Evolutionary conservation across 495 filamentous ascomycete genomes (phyloP), one percentile per base, ranked within the genome.

Genomic region (Penicillium paradoxum): DNA sequence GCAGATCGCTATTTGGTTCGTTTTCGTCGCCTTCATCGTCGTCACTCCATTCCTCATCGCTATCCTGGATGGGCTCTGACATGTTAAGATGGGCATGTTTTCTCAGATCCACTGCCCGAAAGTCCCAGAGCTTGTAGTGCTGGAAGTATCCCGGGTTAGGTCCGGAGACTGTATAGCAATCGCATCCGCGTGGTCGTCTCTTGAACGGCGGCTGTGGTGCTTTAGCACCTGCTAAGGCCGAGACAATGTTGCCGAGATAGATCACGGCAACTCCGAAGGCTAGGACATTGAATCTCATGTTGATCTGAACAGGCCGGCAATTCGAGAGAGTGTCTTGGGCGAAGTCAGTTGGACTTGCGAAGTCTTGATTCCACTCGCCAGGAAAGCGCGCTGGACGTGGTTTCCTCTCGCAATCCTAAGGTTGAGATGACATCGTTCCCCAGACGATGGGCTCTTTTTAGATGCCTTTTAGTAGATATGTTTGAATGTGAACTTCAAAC

Each of bases 121-220:
- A 90, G 70, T 90, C 86, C 70, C 78, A 85, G 65, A 88, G 82
- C 32, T 75, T 75, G 70, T 88, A 82, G 58, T 80, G 71, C 18
- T 73, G 74, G 64, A 86, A 88, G 69, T 81, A 86, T 8, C 74
- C 71, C 10, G 65, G 69, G 4, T 72, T 65, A 0, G 63, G 57
- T 4, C 70, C 71, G 0, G 71, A 68, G 25, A 72, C 65, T 6
- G 62, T 63, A 45, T 70, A 76, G 50, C 73, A 76, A 46, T 74
- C 70, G 47, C 73, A 76, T 19, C 58, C 54, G 8, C 6, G 21
- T 14, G 50, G 52, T 18, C 51, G 24, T 18, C 51, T 57, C 19
- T 52, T 62, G 34, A 36, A 42, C 17, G 45, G 45, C 10, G 33
- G 46, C 24, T 43, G 45, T 8, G 22, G 53, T 19, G 39, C 0